Conservation (phyloP, 345 rosid genomes). For the Passiflora organensis region DNA sequence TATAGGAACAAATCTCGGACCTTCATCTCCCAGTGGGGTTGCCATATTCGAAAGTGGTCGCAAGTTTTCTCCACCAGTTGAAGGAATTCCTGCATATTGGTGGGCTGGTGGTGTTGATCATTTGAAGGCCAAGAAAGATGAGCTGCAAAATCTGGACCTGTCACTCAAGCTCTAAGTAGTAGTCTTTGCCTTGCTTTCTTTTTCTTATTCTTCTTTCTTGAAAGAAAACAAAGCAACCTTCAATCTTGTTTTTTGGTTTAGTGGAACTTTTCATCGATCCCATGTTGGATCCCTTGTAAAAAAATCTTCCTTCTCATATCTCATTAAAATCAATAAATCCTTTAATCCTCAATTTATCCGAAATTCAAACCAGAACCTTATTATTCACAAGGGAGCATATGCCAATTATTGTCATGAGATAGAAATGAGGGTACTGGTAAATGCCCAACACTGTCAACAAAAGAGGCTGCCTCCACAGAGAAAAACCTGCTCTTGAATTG, state of each 20-base stretch:
- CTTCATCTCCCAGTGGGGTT: slow-evolving; percentile 23
- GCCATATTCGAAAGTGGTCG: slow-evolving; percentile 33
- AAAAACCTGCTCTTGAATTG: too few relatives aligned
- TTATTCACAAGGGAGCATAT: too few relatives aligned
- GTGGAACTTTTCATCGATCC: too few relatives aligned
- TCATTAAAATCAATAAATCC: slow-evolving; percentile 9
- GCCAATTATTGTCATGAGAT: too few relatives aligned
- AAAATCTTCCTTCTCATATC: slow-evolving; percentile 20
- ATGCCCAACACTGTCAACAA: too few relatives aligned
- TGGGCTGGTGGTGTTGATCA: slow-evolving; percentile 34
- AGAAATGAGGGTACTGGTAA: too few relatives aligned
- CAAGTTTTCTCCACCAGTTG: slow-evolving; percentile 30
- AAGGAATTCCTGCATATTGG: slow-evolving; percentile 35
- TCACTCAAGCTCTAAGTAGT: slow-evolving; percentile 73
- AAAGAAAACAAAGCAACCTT: neutral
- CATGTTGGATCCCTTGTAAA: slow-evolving; percentile 19
- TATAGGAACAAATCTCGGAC: slow-evolving; percentile 8
- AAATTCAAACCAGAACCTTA: neutral
- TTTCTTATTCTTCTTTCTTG: slow-evolving; percentile 1
- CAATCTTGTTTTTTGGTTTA: too few relatives aligned
- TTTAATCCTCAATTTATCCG: neutral
- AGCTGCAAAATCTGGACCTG: slow-evolving; percentile 73
- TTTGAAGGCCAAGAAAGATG: slow-evolving; percentile 52
- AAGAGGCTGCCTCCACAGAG: too few relatives aligned
- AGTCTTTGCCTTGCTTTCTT: neutral